Evolutionary conservation across 768 basidiomycete genomes (phyloP).

Genomic region (Suillus paluster): DNA sequence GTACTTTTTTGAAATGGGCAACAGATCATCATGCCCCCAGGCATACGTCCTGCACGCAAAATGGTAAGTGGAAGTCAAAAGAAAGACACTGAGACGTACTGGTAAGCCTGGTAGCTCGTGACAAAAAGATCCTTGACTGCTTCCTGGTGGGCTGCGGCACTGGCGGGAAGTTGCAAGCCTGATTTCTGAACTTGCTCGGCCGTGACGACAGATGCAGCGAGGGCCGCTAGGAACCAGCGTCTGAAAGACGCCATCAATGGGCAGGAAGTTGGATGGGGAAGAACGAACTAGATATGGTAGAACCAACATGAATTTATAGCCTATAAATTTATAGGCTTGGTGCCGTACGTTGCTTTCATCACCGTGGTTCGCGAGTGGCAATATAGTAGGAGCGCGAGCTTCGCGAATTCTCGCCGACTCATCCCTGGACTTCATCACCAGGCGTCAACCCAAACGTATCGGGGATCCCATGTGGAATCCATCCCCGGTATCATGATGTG

Average conservation of each 20-base stretch:
- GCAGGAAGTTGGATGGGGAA: not conserved
- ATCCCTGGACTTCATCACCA: not conserved
- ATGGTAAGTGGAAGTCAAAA: not conserved
- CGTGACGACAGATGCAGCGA: constrained; percentile 15
- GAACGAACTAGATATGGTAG: not conserved
- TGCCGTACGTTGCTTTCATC: not conserved
- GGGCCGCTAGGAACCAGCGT: constrained; percentile 19
- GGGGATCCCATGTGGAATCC: no score
- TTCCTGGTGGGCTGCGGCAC: constrained; percentile 40
- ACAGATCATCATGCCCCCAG: constrained; percentile 63
- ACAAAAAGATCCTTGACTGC: constrained; percentile 54
- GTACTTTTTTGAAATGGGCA: constrained; percentile 49
- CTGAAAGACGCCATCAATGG: constrained; percentile 15
- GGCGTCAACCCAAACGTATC: not conserved
- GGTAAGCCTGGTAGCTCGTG: constrained; percentile 60
- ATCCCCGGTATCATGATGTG: not conserved
- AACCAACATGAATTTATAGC: not conserved
- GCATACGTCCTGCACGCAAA: constrained; percentile 49
- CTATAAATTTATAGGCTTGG: not conserved
- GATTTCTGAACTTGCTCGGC: constrained; percentile 46
- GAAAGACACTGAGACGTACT: constrained; percentile 37
- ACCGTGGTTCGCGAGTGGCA: not conserved
- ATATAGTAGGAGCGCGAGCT: not conserved
- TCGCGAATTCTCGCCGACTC: not conserved
- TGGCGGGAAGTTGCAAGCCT: constrained; percentile 46